Evolutionary conservation across 306 rosid species (phyloP), one percentile per base, ranked within the genome.

Genomic region (Prunus dulcis): DNA sequence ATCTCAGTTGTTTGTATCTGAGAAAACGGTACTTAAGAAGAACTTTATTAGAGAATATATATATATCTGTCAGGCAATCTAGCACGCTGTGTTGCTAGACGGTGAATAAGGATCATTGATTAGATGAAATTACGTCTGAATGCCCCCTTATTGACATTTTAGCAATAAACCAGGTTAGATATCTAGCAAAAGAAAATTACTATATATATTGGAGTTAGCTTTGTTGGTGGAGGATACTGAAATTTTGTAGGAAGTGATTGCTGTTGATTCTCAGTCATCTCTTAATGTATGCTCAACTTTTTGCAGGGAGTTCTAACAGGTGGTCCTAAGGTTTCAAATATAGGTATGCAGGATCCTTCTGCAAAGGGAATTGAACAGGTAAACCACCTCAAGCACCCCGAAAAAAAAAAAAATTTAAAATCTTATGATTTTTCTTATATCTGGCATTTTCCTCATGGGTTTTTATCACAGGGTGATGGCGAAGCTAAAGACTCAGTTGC

Each of bases 221-320:
- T 23, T 23, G 9, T 53, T 15, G 67, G 20, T 28, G 20, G 67
- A 15, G 67, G 67, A 30, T 63, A 1, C 67, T 28, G 20, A 62
- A 62, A 62, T 34, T 15, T 63, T 7, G 7, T 63, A 0, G 65
- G 34, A 63, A 63, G 67, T 28, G 20, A 63, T 14, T 10, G 17
- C 52, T 56, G 56, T 20, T 71, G 15, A 20, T 23, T 75, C 2
- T 19, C 3, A 1, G 73, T 51, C 72, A 80, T 80, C 73, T 76
- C 22, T 73, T 22, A 56, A 4, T 51, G 63, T 27, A 34, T 65
- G 32, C 30, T 77, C 67, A 30, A 61, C 27, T 74, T 67, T 76
- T 57, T 64, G 78, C 75, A 86, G 89, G 89, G 89, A 83, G 47
- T 84, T 72, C 55, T 86, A 51, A 69, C 82, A 71, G 87, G 84